phyloP scores from a whole-genome alignment of 768 basidiomycete species.

The Phanerochaete carnosa region DNA sequence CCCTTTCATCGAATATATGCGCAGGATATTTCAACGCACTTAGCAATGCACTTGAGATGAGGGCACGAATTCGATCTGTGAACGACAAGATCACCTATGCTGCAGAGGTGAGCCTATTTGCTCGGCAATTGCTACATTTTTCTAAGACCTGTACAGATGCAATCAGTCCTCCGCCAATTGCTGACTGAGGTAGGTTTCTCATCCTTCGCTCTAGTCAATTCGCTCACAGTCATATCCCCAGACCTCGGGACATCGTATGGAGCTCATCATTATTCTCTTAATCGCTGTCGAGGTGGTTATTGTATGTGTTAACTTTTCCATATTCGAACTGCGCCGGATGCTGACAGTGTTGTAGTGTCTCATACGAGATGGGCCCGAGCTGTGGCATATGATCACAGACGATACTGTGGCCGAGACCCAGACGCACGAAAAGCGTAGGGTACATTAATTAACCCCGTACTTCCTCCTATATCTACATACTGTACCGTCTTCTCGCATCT shows the following conservation, averaged over 20 bases:
- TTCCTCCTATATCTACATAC: neutral
- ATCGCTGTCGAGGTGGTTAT: slow-evolving; percentile 96
- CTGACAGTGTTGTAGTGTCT: slow-evolving; percentile 47
- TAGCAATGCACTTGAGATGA: slow-evolving; percentile 83
- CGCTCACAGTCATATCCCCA: slow-evolving; percentile 26
- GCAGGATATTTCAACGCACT: slow-evolving; percentile 81
- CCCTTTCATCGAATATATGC: neutral
- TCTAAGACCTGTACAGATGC: slow-evolving; percentile 44
- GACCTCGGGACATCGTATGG: slow-evolving; percentile 91
- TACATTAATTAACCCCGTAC: neutral
- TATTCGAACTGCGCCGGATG: neutral
- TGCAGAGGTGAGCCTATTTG: slow-evolving; percentile 53
- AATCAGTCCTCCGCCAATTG: slow-evolving; percentile 85
- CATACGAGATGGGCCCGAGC: slow-evolving; percentile 75
- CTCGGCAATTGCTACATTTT: neutral
- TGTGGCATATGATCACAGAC: slow-evolving; percentile 45
- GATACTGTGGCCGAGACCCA: slow-evolving; percentile 6
- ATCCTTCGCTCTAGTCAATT: neutral
- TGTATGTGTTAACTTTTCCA: slow-evolving; percentile 40
- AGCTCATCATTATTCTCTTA: slow-evolving; percentile 90
- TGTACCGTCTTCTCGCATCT: neutral
- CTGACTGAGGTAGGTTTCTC: slow-evolving; percentile 67
- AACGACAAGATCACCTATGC: slow-evolving; percentile 94
- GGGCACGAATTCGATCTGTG: slow-evolving; percentile 71
- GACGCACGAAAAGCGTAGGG: neutral